phyloP scores from a whole-genome alignment of 169 alveolate species.

The Plasmodium coatneyi region DNA sequence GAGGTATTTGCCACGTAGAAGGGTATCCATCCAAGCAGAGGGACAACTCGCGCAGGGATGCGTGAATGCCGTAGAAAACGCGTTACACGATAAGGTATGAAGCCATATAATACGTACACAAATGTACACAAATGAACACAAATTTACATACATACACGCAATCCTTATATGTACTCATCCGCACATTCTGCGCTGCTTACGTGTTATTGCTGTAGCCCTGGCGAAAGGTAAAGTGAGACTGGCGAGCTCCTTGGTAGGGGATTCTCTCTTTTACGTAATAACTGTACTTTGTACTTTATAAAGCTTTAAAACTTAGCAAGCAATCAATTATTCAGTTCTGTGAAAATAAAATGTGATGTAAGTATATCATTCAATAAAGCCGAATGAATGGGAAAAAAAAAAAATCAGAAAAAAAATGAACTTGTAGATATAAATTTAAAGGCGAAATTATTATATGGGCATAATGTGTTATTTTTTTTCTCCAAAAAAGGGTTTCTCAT shows the following conservation, averaged over 20 bases:
- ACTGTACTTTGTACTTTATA: background rate
- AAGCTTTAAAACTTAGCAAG: background rate
- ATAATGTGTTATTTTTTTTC: constrained; percentile 2
- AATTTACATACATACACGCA: background rate
- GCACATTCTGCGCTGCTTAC: background rate
- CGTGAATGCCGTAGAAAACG: background rate
- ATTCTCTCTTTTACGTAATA: background rate
- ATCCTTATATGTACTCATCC: background rate
- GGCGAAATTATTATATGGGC: background rate
- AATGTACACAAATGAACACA: background rate
- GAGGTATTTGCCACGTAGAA: background rate
- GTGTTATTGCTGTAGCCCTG: constrained; percentile 2
- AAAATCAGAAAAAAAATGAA: background rate
- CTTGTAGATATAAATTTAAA: background rate
- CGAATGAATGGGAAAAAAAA: background rate
- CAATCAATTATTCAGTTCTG: background rate
- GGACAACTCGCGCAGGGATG: background rate
- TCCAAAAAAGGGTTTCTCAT: background rate
- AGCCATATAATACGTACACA: background rate
- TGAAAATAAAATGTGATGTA: background rate
- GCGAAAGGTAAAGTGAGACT: background rate
- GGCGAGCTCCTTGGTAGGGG: constrained; percentile 3
- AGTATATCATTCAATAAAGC: background rate
- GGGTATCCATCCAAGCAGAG: background rate
- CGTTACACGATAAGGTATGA: background rate